These are phyloP conservation scores for Fusarium sp. DNA, from an alignment of 2,329 filamentous ascomycete species.

Conservation along the genomic window DNA sequence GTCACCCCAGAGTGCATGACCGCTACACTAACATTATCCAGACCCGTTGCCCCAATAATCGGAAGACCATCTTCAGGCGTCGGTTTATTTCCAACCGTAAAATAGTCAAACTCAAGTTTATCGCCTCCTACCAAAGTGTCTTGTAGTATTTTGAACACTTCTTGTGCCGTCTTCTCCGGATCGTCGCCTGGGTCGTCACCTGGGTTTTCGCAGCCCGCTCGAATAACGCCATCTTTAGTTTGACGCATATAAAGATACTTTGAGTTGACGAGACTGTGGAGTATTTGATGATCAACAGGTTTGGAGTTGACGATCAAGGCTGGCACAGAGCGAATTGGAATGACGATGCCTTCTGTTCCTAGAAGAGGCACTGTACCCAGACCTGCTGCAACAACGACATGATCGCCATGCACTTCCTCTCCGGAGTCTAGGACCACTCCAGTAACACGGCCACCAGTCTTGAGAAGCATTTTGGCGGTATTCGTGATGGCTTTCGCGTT, in stretches of 20 bases:
- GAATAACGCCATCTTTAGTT: constrained; percentile 19
- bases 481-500: neutral
- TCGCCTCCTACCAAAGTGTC: constrained; percentile 1
- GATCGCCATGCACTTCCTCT: neutral
- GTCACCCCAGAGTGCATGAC: constrained; percentile 37
- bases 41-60: constrained; percentile 24
- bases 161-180: constrained; percentile 14
- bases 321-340: constrained; percentile 3
- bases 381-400: constrained; percentile 31
- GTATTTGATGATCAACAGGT: neutral
- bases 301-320: constrained; percentile 30
- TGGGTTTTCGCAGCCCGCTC: constrained; percentile 25
- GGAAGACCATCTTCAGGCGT: constrained; percentile 21
- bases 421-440: constrained; percentile 17
- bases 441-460: neutral
- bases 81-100: constrained; percentile 25
- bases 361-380: too few relatives aligned
- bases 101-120: constrained; percentile 9
- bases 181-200: constrained; percentile 25
- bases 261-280: constrained; percentile 17
- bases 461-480: neutral
- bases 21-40: constrained; percentile 22
- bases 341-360: too few relatives aligned
- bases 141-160: constrained; percentile 10
- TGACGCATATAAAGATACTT: constrained; percentile 26